phyloP scores from a whole-genome alignment of 139 green algal species.

The Pleodorina starrii region DNA sequence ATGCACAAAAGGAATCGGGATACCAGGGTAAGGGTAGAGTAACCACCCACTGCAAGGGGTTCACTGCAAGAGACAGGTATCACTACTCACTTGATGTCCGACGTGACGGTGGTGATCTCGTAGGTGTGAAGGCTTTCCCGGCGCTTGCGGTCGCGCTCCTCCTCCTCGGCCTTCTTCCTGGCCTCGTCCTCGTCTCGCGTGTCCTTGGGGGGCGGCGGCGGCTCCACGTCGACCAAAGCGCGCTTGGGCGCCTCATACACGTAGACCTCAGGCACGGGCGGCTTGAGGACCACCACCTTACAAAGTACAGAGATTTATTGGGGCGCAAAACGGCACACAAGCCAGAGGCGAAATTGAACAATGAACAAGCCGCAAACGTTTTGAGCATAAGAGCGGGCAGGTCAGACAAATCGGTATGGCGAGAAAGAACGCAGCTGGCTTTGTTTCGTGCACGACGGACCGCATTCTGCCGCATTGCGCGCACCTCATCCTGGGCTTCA shows the following conservation, averaged over 20 bases:
- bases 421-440: too few relatives aligned
- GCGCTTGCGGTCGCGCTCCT: constrained; percentile 4
- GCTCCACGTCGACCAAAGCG: constrained; percentile 44
- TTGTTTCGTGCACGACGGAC: too few relatives aligned
- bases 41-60: too few relatives aligned
- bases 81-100: constrained; percentile 68
- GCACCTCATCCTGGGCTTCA: constrained; percentile 52
- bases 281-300: constrained; percentile 32
- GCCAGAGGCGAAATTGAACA: not conserved
- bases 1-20: too few relatives aligned
- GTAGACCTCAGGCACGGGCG: constrained; percentile 48
- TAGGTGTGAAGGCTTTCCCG: constrained; percentile 49
- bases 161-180: constrained; percentile 37
- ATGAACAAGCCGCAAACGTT: not conserved
- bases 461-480: too few relatives aligned
- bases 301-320: too few relatives aligned
- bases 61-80: too few relatives aligned
- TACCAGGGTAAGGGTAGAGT: too few relatives aligned
- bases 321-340: too few relatives aligned
- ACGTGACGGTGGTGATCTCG: constrained; percentile 65
- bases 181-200: constrained; percentile 23
- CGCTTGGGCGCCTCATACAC: constrained; percentile 58
- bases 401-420: too few relatives aligned
- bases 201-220: constrained; percentile 33
- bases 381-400: too few relatives aligned